Evolutionary conservation across 2,329 filamentous ascomycete species (phyloP).

Genomic region (Neopestalotiopsis rosae): DNA sequence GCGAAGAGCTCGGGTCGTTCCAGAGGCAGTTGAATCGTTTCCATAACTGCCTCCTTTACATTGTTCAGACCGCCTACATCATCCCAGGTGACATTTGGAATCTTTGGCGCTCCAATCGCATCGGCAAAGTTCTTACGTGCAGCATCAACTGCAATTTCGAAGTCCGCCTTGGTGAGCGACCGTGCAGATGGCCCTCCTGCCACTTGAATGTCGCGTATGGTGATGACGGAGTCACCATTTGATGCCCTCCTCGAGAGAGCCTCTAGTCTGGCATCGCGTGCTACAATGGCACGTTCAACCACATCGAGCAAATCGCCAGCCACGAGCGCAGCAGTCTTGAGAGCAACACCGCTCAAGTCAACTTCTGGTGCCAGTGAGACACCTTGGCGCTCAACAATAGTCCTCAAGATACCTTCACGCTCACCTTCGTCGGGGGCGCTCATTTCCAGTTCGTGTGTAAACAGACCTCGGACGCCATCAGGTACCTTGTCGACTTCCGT

Average conservation of each 20-base stretch:
- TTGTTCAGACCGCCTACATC: slow-evolving; percentile 93
- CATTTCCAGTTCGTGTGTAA: slow-evolving; percentile 96
- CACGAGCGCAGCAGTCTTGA: slow-evolving; percentile 95
- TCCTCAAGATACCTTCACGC: slow-evolving; percentile 83
- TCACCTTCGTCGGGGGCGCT: slow-evolving; percentile 90
- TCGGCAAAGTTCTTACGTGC: slow-evolving; percentile 98
- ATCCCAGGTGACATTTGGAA: slow-evolving; percentile 95
- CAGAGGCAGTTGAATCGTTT: slow-evolving; percentile 93
- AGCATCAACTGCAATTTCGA: slow-evolving; percentile 91
- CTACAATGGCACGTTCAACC: slow-evolving; percentile 84
- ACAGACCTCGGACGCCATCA: slow-evolving; percentile 86
- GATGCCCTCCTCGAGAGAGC: slow-evolving; percentile 62
- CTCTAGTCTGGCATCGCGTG: slow-evolving; percentile 77
- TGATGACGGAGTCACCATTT: slow-evolving; percentile 51
- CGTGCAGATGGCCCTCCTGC: slow-evolving; percentile 82
- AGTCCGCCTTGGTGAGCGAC: slow-evolving; percentile 81
- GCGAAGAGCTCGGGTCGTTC: slow-evolving; percentile 93
- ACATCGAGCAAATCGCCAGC: slow-evolving; percentile 95
- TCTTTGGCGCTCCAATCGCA: slow-evolving; percentile 95
- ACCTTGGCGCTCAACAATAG: slow-evolving; percentile 77
- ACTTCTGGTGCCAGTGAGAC: slow-evolving; percentile 83
- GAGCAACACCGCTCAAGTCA: slow-evolving; percentile 81
- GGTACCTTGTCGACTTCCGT: slow-evolving; percentile 95
- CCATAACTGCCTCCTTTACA: slow-evolving; percentile 95
- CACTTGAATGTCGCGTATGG: slow-evolving; percentile 82